These are phyloP conservation scores for Penicillium glabrum DNA, from an alignment of 2,329 filamentous ascomycete genomes.

Conservation along the genomic window DNA sequence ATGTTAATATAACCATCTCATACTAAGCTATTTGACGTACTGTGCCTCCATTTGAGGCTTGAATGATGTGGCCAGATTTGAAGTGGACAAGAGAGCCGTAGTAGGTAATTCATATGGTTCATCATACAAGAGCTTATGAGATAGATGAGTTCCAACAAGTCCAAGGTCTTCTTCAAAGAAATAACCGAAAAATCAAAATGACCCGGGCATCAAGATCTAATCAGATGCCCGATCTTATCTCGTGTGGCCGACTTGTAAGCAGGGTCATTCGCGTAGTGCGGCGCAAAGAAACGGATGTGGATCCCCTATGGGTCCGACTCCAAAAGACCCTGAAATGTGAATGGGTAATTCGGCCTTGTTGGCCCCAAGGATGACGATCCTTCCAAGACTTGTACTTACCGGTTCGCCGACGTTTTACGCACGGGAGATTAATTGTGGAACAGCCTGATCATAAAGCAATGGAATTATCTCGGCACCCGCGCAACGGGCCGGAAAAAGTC, in stretches of 20 bases:
- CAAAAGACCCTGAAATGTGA: neutral
- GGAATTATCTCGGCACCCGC: neutral
- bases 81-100: neutral
- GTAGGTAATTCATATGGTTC: neutral
- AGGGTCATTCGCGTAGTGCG: neutral
- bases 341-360: neutral
- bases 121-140: neutral
- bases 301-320: neutral
- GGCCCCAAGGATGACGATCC: neutral
- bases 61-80: neutral
- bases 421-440: constrained; percentile 1
- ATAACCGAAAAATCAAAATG: neutral
- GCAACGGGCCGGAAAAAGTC: neutral
- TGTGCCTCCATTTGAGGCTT: neutral
- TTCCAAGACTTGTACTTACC: neutral
- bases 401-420: neutral
- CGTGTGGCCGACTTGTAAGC: neutral
- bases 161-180: neutral
- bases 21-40: neutral
- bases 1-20: neutral
- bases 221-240: constrained; percentile 5
- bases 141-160: too few relatives aligned
- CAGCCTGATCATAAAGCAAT: neutral
- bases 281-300: constrained; percentile 1
- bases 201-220: neutral